phyloP scores from a whole-genome alignment of 257 asterid species.

The Penstemon eatonii region DNA sequence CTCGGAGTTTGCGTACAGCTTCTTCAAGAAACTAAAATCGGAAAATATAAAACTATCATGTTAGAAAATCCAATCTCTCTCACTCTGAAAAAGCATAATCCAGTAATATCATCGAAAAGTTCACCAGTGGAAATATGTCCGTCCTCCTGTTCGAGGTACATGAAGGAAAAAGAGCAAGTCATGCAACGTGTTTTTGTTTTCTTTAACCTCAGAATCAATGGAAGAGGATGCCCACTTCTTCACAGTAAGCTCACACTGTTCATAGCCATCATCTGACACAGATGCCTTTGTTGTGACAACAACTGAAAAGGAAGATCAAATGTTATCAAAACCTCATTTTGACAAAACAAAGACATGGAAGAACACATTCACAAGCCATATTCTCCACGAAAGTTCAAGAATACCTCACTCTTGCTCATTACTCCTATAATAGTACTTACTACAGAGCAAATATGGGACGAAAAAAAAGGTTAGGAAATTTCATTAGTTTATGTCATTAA shows the following conservation, averaged over 20 bases:
- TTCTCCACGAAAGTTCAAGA: background rate
- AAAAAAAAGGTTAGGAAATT: background rate
- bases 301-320: conserved; percentile 42
- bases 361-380: background rate
- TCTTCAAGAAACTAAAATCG: conserved; percentile 74
- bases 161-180: conserved; percentile 97
- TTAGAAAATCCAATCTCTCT: background rate
- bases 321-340: conserved; percentile 14
- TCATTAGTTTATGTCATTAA: background rate
- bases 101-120: conserved; percentile 4
- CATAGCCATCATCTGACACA: conserved; percentile 42
- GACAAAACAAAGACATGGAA: conserved; percentile 13
- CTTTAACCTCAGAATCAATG: conserved; percentile 50
- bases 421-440: conserved; percentile 5
- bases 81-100: conserved; percentile 10
- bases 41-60: conserved; percentile 2
- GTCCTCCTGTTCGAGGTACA: conserved; percentile 95
- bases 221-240: conserved; percentile 86
- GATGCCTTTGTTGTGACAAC: conserved; percentile 44
- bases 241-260: conserved; percentile 63
- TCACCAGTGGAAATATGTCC: conserved; percentile 93
- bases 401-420: conserved; percentile 21
- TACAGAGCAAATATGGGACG: conserved; percentile 3
- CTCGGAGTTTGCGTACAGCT: conserved; percentile 59
- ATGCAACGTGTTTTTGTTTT: conserved; percentile 63